Evolutionary conservation across 2,329 filamentous ascomycete species (phyloP).

Genomic region (Stachybotrys elegans): DNA sequence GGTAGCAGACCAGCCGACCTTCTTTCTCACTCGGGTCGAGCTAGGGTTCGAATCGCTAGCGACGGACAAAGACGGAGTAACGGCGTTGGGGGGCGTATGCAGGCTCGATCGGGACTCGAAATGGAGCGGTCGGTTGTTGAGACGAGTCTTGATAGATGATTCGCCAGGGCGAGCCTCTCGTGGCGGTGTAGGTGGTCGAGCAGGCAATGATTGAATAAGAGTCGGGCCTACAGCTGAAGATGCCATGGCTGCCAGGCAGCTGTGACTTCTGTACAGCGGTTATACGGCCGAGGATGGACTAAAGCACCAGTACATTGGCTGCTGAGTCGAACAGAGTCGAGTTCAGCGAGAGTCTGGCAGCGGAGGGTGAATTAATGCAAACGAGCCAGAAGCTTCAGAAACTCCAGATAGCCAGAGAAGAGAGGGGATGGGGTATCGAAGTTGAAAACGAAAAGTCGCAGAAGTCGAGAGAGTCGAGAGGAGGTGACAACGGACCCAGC

Average conservation of each 20-base stretch:
- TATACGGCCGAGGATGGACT: too few relatives aligned
- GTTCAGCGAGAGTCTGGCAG: too few relatives aligned
- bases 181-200: conserved; percentile 65
- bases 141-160: conserved; percentile 27
- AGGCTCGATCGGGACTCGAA: conserved; percentile 31
- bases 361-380: too few relatives aligned
- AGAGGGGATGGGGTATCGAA: too few relatives aligned
- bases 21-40: conserved; percentile 43
- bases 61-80: conserved; percentile 37
- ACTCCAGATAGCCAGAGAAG: too few relatives aligned
- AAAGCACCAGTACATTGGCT: background rate
- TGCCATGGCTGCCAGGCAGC: conserved; percentile 36
- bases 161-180: conserved; percentile 41
- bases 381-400: too few relatives aligned
- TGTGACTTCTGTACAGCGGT: conserved; percentile 32
- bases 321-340: too few relatives aligned
- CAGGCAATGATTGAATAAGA: conserved; percentile 46
- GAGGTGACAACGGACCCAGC: too few relatives aligned
- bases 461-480: too few relatives aligned
- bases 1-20: conserved; percentile 52
- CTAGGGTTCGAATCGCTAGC: conserved; percentile 36
- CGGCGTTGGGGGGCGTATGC: conserved; percentile 47
- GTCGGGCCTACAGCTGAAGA: conserved; percentile 32
- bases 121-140: conserved; percentile 27
- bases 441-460: too few relatives aligned